Evolutionary conservation across 306 rosid genomes (phyloP).

Genomic region (Cicer judaicum): DNA sequence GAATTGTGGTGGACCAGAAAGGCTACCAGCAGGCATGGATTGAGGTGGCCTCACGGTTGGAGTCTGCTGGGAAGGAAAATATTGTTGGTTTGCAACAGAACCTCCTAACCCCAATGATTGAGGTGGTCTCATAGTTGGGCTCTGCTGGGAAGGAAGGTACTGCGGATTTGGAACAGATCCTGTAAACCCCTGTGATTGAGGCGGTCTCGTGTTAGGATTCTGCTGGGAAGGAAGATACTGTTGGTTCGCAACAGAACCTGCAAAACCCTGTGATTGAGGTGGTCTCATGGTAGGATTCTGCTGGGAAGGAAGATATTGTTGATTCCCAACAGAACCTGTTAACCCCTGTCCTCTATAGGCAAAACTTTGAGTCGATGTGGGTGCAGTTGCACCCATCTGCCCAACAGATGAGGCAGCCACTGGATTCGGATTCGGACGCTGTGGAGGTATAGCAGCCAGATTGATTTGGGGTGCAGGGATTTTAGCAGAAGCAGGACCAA

Average conservation of each 20-base stretch:
- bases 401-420: constrained; percentile 53
- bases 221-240: constrained; percentile 65
- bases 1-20: constrained; percentile 39
- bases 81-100: constrained; percentile 58
- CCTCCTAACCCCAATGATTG: constrained; percentile 67
- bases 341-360: constrained; percentile 62
- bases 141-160: constrained; percentile 65
- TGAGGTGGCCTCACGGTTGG: constrained; percentile 71
- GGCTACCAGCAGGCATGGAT: constrained; percentile 9
- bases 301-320: constrained; percentile 61
- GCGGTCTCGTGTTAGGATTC: constrained; percentile 64
- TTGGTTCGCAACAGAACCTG: constrained; percentile 61
- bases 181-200: constrained; percentile 62
- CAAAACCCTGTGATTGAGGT: constrained; percentile 62
- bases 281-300: constrained; percentile 69
- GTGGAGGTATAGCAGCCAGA: constrained; percentile 59
- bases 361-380: constrained; percentile 63
- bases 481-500: constrained; percentile 88
- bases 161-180: constrained; percentile 61
- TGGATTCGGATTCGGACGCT: constrained; percentile 53
- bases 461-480: constrained; percentile 89
- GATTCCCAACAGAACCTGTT: constrained; percentile 53
- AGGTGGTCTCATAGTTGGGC: constrained; percentile 66
- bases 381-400: constrained; percentile 60
- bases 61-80: constrained; percentile 65